Base-by-base conservation (phyloP, 176 grass and related monocot species). In the Eragrostis nindensis region DNA sequence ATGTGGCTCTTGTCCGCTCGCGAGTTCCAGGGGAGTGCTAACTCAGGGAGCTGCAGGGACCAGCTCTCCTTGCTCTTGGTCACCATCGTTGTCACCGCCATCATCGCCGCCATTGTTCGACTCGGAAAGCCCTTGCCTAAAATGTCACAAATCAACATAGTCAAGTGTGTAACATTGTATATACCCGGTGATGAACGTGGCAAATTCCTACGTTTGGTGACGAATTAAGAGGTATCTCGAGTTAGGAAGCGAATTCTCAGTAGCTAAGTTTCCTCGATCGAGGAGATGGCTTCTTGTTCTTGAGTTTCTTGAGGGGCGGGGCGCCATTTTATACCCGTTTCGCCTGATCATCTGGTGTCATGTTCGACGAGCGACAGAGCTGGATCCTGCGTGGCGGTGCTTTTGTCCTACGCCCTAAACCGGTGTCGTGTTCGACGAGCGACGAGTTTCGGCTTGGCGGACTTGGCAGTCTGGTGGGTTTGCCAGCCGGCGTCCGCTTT, bases 61-160 rank as follows among this genome's bases (percentile, higher is more conserved):
- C 85, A 82, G 66, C 68, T 82, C 44, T 79, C 75, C 56, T 84
- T 87, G 53, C 77, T 89, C 68, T 77, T 85, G 14, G 63, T 93
- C 75, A 81, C 84, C 68, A 83, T 82, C 22, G 80, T 88, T 66
- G 76, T 45, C 45, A 69, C 65, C 7, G 82, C 78, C 86, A 74
- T 88, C 30, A 14, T 81, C 60, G 74, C 80, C 32, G 83, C 80
- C 89, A 86, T 86, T 1, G 45, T 3, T 61, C 26, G 12, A 2
- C 36, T 52, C 38, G 25, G n/a, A 57, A 59, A 53, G 6, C 19
- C 70, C n/a, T 47, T 71, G 22, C 25, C 41, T 77, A n/a, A 49
- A 65, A 77, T 7, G 32, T 39, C 7, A 47, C 1, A 2, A 21
- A 38, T 38, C 75, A 40, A n/a, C n/a, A n/a, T n/a, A 66, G n/a